A percentile compares a stretch with the other conserved stretches of the same genome.
Conservation (phyloP, 805 yeast genomes). For the Pichia californica region DNA sequence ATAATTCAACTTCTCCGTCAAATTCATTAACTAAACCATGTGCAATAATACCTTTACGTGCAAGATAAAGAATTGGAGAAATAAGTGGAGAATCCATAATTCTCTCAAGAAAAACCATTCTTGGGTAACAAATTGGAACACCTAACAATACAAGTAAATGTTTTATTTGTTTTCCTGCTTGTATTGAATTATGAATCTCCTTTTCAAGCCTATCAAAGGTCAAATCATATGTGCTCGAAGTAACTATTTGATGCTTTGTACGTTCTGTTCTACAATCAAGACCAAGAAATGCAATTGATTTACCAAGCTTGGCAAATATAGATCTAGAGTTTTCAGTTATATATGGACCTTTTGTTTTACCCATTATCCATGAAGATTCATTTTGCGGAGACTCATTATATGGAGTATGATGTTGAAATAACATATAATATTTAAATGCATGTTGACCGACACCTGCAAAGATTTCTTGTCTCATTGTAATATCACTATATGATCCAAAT, state of each 20-base stretch:
- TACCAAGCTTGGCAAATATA: slow-evolving; percentile 66
- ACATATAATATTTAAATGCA: slow-evolving; percentile 82
- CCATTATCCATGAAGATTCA: slow-evolving; percentile 59
- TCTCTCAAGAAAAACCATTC: slow-evolving; percentile 86
- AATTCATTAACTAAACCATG: slow-evolving; percentile 82
- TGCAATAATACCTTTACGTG: slow-evolving; percentile 56
- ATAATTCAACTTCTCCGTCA: slow-evolving; percentile 84
- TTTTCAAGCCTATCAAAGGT: slow-evolving; percentile 53
- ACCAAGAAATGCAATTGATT: slow-evolving; percentile 64
- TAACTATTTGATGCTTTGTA: slow-evolving; percentile 49
- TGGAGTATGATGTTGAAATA: slow-evolving; percentile 82
- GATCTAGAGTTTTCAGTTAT: slow-evolving; percentile 65
- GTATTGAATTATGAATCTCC: slow-evolving; percentile 45
- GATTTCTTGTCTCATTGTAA: slow-evolving; percentile 65
- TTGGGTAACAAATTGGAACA: slow-evolving; percentile 91
- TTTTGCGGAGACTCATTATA: slow-evolving; percentile 35
- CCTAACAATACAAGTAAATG: slow-evolving; percentile 84
- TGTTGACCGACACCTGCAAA: slow-evolving; percentile 67
- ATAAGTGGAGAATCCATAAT: slow-evolving; percentile 57
- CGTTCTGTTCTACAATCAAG: slow-evolving; percentile 94
- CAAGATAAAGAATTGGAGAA: slow-evolving; percentile 55
- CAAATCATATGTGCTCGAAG: slow-evolving; percentile 46
- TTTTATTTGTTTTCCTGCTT: slow-evolving; percentile 41
- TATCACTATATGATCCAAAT: slow-evolving; percentile 78
- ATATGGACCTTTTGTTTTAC: slow-evolving; percentile 54